Conservation (phyloP, 2,329 filamentous ascomycete genomes). For the Botrytis hyacinthi region DNA sequence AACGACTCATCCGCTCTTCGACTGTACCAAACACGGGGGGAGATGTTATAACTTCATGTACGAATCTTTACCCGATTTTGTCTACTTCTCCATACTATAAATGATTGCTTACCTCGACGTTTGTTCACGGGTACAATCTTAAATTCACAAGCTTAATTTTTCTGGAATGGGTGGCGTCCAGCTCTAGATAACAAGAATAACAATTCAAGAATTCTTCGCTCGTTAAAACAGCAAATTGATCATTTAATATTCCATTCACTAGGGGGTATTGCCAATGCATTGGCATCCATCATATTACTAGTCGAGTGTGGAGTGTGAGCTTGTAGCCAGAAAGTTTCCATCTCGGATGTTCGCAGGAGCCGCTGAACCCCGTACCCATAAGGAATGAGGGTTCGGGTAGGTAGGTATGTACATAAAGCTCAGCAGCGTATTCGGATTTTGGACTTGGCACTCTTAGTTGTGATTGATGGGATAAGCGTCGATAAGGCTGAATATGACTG, state of each 20-base stretch:
- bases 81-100: not conserved
- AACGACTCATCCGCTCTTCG: not conserved
- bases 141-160: not conserved
- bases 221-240: not conserved
- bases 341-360: not conserved
- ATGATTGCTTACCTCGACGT: not conserved
- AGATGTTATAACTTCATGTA: not conserved
- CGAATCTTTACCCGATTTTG: not conserved
- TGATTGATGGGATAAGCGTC: not conserved
- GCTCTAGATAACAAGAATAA: not conserved
- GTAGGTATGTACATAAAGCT: not conserved
- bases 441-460: not conserved
- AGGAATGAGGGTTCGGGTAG: not conserved
- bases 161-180: not conserved
- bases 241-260: not conserved
- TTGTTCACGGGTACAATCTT: not conserved
- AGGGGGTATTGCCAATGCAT: not conserved
- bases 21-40: not conserved
- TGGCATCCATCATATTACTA: not conserved
- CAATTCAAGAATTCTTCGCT: not conserved
- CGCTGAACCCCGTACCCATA: not conserved
- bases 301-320: not conserved
- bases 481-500: not conserved
- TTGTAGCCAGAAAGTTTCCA: not conserved
- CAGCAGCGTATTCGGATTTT: not conserved